A percentile compares a stretch with the other conserved stretches of the same genome.
phyloP scores from a whole-genome alignment of 495 filamentous ascomycete species.

The Talaromyces borbonicus region DNA sequence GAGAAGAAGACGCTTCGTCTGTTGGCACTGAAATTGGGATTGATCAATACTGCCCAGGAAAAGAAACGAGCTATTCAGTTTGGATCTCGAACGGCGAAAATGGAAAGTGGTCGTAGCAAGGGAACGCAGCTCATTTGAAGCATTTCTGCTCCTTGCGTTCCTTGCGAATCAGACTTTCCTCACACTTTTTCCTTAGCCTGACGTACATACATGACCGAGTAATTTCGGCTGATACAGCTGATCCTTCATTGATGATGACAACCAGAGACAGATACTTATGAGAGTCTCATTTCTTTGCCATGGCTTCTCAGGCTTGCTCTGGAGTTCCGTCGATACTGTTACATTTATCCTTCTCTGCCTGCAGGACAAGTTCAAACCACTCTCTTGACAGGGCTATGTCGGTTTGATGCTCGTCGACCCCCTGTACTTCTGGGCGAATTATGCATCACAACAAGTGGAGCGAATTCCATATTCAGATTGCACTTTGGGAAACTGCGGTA shows the following conservation, averaged over 20 bases:
- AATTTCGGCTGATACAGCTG: conserved; percentile 8
- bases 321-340: not conserved
- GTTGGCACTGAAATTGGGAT: conserved; percentile 63
- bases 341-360: not conserved
- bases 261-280: conserved; percentile 44
- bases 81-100: conserved; percentile 76
- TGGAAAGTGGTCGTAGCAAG: conserved; percentile 63
- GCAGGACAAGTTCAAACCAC: not conserved
- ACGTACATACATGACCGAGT: too few relatives aligned
- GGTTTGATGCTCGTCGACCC: not conserved
- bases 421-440: not conserved
- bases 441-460: conserved; percentile 6
- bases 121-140: too few relatives aligned
- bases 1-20: conserved; percentile 76
- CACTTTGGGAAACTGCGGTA: not conserved
- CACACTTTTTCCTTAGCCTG: conserved; percentile 12
- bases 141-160: too few relatives aligned
- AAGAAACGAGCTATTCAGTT: conserved; percentile 95
- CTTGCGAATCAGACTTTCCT: conserved; percentile 30
- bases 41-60: conserved; percentile 60
- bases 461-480: conserved; percentile 5
- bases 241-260: conserved; percentile 37
- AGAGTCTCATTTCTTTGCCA: conserved; percentile 15
- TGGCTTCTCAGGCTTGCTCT: not conserved
- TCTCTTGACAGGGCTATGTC: not conserved